Conservation (phyloP, 1,139 yeast species). For the Zhuliangozyma blackwelliae region DNA sequence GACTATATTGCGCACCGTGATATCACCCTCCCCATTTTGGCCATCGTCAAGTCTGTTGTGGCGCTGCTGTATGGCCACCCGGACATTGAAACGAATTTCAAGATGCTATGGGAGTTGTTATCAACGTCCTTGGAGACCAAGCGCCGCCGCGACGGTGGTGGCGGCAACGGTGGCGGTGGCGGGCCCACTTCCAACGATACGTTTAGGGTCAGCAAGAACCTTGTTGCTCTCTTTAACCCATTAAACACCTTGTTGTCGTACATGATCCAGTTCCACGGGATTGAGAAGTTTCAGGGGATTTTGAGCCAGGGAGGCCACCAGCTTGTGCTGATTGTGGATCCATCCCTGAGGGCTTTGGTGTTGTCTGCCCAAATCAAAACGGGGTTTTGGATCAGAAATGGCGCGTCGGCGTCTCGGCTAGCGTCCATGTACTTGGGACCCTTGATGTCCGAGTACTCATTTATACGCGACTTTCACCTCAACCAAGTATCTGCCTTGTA, state of each 20-base stretch:
- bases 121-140: not conserved
- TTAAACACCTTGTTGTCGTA: constrained; percentile 50
- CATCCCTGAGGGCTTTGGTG: constrained; percentile 47
- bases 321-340: no score
- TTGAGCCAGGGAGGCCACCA: no score
- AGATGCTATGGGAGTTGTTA: constrained; percentile 13
- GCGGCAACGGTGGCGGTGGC: constrained; percentile 17
- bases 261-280: constrained; percentile 30
- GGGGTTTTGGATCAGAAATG: constrained; percentile 91
- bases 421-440: constrained; percentile 33
- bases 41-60: constrained; percentile 42
- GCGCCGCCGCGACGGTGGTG: not conserved
- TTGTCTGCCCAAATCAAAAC: constrained; percentile 68
- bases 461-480: constrained; percentile 50
- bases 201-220: constrained; percentile 45
- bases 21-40: constrained; percentile 44
- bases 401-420: constrained; percentile 49
- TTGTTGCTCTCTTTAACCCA: constrained; percentile 57
- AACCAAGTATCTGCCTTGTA: constrained; percentile 50
- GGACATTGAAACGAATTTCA: constrained; percentile 12
- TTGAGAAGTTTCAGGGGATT: constrained; percentile 11
- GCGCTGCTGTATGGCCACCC: constrained; percentile 21
- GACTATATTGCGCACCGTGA: constrained; percentile 47
- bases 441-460: constrained; percentile 33
- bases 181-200: constrained; percentile 19